Evolutionary conservation across 805 yeast species (phyloP).

Genomic region (Jamesozyma rosinii): DNA sequence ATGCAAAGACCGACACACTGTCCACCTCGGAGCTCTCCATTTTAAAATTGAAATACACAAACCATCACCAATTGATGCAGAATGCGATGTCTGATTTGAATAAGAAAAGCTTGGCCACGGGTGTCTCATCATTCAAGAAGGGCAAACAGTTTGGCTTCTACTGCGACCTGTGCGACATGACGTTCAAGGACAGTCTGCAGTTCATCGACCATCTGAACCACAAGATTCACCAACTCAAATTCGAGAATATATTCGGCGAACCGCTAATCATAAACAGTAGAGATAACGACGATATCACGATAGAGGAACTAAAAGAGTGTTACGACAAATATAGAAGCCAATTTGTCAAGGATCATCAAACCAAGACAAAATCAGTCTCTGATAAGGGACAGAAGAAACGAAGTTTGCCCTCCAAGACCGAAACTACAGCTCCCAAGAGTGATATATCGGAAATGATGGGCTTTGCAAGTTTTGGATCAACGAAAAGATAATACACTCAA

Average conservation of each 20-base stretch:
- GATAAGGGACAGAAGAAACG: slow-evolving; percentile 27
- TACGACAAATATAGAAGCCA: slow-evolving; percentile 31
- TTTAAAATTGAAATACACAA: slow-evolving; percentile 17
- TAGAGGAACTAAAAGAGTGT: slow-evolving; percentile 39
- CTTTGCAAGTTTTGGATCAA: slow-evolving; percentile 44
- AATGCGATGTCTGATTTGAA: slow-evolving; percentile 27
- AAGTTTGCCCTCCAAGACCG: neutral
- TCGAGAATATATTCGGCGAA: slow-evolving; percentile 29
- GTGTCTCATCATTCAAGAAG: slow-evolving; percentile 27
- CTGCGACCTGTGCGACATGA: slow-evolving; percentile 71
- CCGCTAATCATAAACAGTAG: slow-evolving; percentile 24
- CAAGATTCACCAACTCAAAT: slow-evolving; percentile 48
- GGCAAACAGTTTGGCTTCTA: slow-evolving; percentile 73
- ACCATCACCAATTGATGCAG: slow-evolving; percentile 17
- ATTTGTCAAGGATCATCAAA: slow-evolving; percentile 27
- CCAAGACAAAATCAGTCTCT: slow-evolving; percentile 32
- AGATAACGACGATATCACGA: slow-evolving; percentile 36
- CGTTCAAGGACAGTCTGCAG: slow-evolving; percentile 75
- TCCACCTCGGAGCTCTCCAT: slow-evolving; percentile 10
- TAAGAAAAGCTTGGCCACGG: slow-evolving; percentile 27
- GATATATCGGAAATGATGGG: slow-evolving; percentile 44
- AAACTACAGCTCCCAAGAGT: neutral
- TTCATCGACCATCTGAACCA: slow-evolving; percentile 78
- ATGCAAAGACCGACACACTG: slow-evolving; percentile 11
- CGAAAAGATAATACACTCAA: no score